Base-by-base conservation (phyloP, 257 asterid genomes). In the Datura wrightii region DNA sequence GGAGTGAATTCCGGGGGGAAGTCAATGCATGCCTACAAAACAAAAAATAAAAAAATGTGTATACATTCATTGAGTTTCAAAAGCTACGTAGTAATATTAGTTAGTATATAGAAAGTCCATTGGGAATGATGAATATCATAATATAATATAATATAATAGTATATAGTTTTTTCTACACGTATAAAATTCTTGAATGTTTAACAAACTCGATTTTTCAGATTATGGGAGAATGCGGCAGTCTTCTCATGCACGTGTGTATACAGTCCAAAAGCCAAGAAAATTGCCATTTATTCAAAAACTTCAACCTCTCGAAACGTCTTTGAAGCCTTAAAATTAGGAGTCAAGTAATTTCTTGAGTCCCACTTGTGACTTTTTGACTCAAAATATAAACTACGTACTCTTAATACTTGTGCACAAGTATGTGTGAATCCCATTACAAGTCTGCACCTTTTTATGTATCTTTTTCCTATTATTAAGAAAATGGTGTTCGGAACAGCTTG, bases 301-400 rank as follows among this genome's bases (percentile, higher is more conserved):
- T 70, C 76, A 85, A 72, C 80, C 88, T 82, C 90, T 83, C 89
- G 83, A 84, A 39, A 84, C 91, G 84, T 83, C 79, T 71, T 86
- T 82, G 82, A 50, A 85, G 94, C 91, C 94, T 85, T 87, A 87
- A 90, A 86, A 83, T 5, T 70, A 83, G 92, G 92, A 84, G 31
- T 31, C 4, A 39, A 24, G 31, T 24, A 24, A 24, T 24, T 7
- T 83, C 88, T 89, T 83, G 83, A 88, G 88, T 78, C 89, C 89
- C 81, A 90, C 88, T 36, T 83, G 79, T 72, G 79, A 83, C 89
- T 24, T 87, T 87, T 83, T 87, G 89, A 89, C 89, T 85, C 62
- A 66, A 86, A 76, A 83, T 16, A 85, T 84, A 60, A 53, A 42
- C 74, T 39, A 41, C n/a, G 1, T 24, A 24, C 31, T 24, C 31